phyloP scores from a whole-genome alignment of 2,329 filamentous ascomycete species.

The Fusarium annulatum region DNA sequence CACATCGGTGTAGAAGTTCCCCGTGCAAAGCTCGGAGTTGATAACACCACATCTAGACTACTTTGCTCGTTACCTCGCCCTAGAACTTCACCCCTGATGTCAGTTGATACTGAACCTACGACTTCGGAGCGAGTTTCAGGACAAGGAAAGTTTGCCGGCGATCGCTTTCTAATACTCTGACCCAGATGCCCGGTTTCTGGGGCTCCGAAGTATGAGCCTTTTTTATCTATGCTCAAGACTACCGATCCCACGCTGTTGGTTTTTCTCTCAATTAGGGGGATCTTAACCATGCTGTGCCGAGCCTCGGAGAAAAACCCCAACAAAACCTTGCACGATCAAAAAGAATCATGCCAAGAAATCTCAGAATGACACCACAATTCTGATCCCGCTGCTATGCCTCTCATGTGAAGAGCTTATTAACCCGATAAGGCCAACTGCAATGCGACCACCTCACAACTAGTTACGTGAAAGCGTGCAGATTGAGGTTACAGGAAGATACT shows the following conservation, averaged over 20 bases:
- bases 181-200: conserved; percentile 37
- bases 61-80: not conserved
- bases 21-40: conserved; percentile 18
- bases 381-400: conserved; percentile 2
- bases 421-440: conserved; percentile 14
- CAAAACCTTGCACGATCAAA: conserved; percentile 1
- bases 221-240: not conserved
- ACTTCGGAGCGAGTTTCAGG: conserved; percentile 40
- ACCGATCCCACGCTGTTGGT: conserved; percentile 28
- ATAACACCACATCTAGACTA: conserved; percentile 32
- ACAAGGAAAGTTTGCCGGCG: conserved; percentile 27
- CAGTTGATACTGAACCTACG: conserved; percentile 28
- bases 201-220: conserved; percentile 18
- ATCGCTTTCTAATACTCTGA: conserved; percentile 31
- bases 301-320: conserved; percentile 18
- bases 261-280: conserved; percentile 15
- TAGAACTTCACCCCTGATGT: conserved; percentile 17
- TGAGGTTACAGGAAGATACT: not conserved
- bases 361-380: conserved; percentile 14
- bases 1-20: conserved; percentile 8
- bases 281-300: conserved; percentile 8
- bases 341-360: conserved; percentile 16
- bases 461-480: not conserved
- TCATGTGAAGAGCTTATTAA: conserved; percentile 12
- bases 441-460: not conserved